Evolutionary conservation across 345 rosid genomes (phyloP), one percentile per base, ranked within the genome.

Genomic region (Corchorus olitorius): DNA sequence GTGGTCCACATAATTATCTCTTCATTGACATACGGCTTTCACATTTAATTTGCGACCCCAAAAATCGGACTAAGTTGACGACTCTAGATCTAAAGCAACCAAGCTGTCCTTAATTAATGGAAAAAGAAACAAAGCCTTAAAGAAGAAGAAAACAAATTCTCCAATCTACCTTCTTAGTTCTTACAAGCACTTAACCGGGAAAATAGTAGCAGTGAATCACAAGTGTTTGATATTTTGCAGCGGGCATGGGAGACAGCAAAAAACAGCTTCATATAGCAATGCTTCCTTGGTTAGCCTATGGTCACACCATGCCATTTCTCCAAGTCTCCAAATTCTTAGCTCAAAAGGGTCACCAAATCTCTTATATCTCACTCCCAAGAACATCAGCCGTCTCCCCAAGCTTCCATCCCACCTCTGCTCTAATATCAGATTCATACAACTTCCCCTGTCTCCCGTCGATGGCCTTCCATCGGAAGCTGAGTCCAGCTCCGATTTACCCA

Each of bases 271-370:
- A 63, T 15, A 79, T 83, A 4, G 83, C 79, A 2, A 77, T 83
- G 81, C 75, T 83, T 10, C 81, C 86, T 43, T 81, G 76, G 75
- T 20, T 79, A 27, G 84, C 84, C 4, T 76, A 78, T 20, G 79
- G 84, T 7, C 84, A 81, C 20, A 61, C 81, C 73, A 39, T 58
- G 50, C 80, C 83, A 22, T 46, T 45, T 19, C 61, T 84, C 0
- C 81, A 81, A 56, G 70, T 76, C 20, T 72, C 82, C 6, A 84
- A 84, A 73, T 80, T 80, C 60, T 71, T 83, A 0, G 78, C 75
- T 17, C 70, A 67, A 68, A 80, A 75, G 34, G 84, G 82, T 72
- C 84, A 83, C 75, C 69, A 4, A 17, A 65, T 78, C 1, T 72
- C 64, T 11, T 80, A 80, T 75, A 78, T 81, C 11, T 77, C 27